Base-by-base conservation (phyloP, 1,139 yeast genomes). In the Pichia inconspicua region DNA sequence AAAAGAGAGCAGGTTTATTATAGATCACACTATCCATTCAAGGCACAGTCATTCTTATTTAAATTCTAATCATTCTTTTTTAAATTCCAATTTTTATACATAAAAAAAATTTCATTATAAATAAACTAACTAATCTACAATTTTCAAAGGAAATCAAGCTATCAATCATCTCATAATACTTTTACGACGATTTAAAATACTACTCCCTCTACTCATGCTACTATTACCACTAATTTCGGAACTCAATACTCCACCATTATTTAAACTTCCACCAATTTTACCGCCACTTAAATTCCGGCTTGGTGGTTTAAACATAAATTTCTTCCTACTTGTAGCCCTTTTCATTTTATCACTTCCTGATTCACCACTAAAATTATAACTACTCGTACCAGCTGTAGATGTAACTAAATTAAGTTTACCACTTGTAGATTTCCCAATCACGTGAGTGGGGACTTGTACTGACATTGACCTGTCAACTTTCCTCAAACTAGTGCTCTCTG, bases 1-100 rank as follows among this genome's bases (percentile, higher is more conserved):
- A 83, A 73, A 80, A 78, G 77, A 84, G 85, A 74, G 72, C 87
- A 51, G 94, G 94, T 67, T 65, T 75, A 54, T 69, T 77, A 56
- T 72, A 67, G 63, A 50, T 9, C 15, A 9, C n/a, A 10, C 17
- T 7, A n/a, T n/a, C 37, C 8, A 6, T n/a, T 10, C 17, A 19
- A 9, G 11, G n/a, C 35, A 14, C 22, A 19, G 19, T 25, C 39
- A 10, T 5, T 32, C 37, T 43, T 17, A 17, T 44, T 19, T 39
- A 39, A 15, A 44, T 15, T 12, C 32, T 30, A 30, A 30, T 30
- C 32, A 30, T 30, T 3, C 32, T 30, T 30, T 30, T 30, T 30
- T 17, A 17, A 30, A 30, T 10, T 30, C 14, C 32, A 30, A 9
- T 12, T 30, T 30, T 10, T 30, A 30, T 10, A 30, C 28, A 10